phyloP scores from a whole-genome alignment of 2,329 filamentous ascomycete species.

The Talaromyces sp. region DNA sequence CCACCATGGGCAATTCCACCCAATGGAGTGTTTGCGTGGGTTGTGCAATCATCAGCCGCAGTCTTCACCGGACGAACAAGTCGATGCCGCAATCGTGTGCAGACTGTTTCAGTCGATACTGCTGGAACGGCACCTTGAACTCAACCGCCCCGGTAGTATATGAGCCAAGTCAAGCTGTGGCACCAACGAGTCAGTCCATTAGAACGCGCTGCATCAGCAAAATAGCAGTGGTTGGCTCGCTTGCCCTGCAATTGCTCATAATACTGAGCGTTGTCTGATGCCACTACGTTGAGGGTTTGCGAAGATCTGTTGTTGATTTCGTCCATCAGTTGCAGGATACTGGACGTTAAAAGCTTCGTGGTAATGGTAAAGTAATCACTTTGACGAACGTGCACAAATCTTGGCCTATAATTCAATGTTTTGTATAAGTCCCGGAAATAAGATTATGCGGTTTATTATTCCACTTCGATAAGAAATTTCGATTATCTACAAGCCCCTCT shows the following conservation, averaged over 20 bases:
- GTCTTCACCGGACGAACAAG: conserved; percentile 64
- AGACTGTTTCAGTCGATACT: conserved; percentile 74
- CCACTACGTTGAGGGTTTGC: no score
- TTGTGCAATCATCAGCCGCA: conserved; percentile 77
- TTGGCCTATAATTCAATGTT: no score
- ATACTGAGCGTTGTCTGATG: neutral
- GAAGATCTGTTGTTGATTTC: no score
- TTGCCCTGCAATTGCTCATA: neutral
- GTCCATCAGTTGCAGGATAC: no score
- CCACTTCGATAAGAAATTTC: no score
- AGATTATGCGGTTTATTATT: no score
- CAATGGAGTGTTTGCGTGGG: conserved; percentile 79
- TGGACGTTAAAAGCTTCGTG: no score
- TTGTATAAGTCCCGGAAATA: no score
- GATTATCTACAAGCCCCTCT: no score
- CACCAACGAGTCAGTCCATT: conserved; percentile 15
- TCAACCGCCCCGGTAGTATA: conserved; percentile 32
- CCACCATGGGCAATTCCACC: conserved; percentile 76
- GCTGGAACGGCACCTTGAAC: conserved; percentile 77
- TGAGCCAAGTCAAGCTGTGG: conserved; percentile 35
- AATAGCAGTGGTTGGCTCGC: neutral
- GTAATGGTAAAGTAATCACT: no score
- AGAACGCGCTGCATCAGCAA: neutral
- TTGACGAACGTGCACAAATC: no score
- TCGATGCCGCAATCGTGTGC: conserved; percentile 64